Evolutionary conservation across 805 yeast genomes (phyloP).

Genomic region (Suhomyces prunicola): DNA sequence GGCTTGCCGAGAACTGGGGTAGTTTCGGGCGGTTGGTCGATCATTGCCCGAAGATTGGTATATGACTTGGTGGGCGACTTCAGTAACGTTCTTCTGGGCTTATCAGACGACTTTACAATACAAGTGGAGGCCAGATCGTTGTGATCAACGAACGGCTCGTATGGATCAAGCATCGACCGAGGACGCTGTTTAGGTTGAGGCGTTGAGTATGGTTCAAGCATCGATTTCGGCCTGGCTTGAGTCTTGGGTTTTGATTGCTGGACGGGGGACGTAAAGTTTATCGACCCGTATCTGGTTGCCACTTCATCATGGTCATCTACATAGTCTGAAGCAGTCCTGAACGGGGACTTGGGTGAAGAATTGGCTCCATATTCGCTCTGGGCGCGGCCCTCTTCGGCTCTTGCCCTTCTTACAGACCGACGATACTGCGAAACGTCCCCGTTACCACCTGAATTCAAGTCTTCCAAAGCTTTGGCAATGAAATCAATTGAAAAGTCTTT

Average conservation of each 20-base stretch:
- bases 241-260: neutral
- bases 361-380: conserved; percentile 2
- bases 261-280: conserved; percentile 16
- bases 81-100: conserved; percentile 23
- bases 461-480: conserved; percentile 45
- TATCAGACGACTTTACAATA: conserved; percentile 5
- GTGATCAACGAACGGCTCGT: conserved; percentile 5
- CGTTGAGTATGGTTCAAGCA: conserved; percentile 3
- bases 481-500: conserved; percentile 45
- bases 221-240: conserved; percentile 1
- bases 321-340: conserved; percentile 23
- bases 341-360: conserved; percentile 18
- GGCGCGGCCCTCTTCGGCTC: conserved; percentile 6
- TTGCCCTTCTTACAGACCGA: conserved; percentile 31
- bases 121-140: conserved; percentile 8
- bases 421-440: conserved; percentile 42
- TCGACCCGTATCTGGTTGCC: conserved; percentile 37
- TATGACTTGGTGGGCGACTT: conserved; percentile 34
- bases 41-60: conserved; percentile 28
- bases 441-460: conserved; percentile 43
- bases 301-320: conserved; percentile 36
- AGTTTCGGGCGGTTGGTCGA: conserved; percentile 10
- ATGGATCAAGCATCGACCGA: conserved; percentile 12
- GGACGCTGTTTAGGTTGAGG: conserved; percentile 6
- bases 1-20: conserved; percentile 33